A percentile compares a stretch with the other conserved stretches of the same genome.
Evolutionary conservation across 495 filamentous ascomycete species (phyloP).

Genomic region (Hypoxylon lienhwacheense): DNA sequence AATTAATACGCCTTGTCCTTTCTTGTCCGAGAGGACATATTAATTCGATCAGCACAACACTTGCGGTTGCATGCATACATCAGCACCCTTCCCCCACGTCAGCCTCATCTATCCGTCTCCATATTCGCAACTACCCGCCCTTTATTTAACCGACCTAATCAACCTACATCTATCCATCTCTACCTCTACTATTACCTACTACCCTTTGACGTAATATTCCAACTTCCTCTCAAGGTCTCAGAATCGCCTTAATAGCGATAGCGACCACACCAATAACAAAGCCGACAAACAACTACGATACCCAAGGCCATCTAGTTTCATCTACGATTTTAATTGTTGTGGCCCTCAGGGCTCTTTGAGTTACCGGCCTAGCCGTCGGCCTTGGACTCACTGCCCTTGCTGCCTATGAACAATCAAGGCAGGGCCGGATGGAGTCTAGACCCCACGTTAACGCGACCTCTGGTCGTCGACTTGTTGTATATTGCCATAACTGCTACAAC

Average conservation of each 20-base stretch:
- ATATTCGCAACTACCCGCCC: slow-evolving; percentile 8
- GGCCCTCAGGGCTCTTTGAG: slow-evolving; percentile 53
- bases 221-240: no score
- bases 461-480: slow-evolving; percentile 70
- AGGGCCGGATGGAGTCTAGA: slow-evolving; percentile 41
- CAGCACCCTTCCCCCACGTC: slow-evolving; percentile 7
- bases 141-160: slow-evolving; percentile 2
- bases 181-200: no score
- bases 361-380: slow-evolving; percentile 52
- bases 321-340: slow-evolving; percentile 37
- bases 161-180: background rate
- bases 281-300: no score
- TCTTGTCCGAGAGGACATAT: no score
- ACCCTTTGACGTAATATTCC: no score
- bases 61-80: slow-evolving; percentile 13
- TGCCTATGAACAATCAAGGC: slow-evolving; percentile 45
- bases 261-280: no score
- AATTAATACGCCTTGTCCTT: no score
- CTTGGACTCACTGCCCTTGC: slow-evolving; percentile 54
- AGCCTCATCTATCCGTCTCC: slow-evolving; percentile 15
- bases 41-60: slow-evolving; percentile 8
- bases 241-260: no score
- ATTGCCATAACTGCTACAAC: slow-evolving; percentile 75
- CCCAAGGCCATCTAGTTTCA: no score
- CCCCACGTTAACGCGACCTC: slow-evolving; percentile 48